Percentiles rank a stretch among this genome's conserved stretches.
These are phyloP conservation scores for Penicillium longicatenatum DNA, from an alignment of 495 filamentous ascomycete genomes.

Conservation along the genomic window DNA sequence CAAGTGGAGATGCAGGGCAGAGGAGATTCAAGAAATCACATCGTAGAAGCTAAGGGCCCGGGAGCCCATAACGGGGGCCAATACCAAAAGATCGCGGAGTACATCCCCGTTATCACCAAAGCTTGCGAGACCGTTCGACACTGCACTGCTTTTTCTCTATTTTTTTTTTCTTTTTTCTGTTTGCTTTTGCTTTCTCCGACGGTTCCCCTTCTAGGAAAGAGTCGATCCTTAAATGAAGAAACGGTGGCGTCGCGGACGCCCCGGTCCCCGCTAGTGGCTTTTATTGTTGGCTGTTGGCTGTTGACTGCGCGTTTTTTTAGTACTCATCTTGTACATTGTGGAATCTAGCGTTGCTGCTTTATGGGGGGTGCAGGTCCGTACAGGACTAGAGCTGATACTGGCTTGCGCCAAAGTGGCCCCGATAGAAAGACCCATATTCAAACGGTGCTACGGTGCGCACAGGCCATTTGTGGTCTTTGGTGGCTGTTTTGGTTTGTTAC, in stretches of 20 bases:
- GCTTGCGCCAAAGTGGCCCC: constrained; percentile 7
- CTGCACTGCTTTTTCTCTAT: not conserved
- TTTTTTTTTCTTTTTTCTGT: not conserved
- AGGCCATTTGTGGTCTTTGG: constrained; percentile 2
- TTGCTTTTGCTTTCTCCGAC: constrained; percentile 10
- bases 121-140: not conserved
- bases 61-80: not conserved
- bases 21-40: no score
- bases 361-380: not conserved
- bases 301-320: not conserved
- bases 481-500: not conserved
- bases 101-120: not conserved
- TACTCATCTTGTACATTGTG: not conserved
- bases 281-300: not conserved
- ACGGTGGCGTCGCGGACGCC: constrained; percentile 5
- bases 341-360: not conserved
- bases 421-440: constrained; percentile 13
- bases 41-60: not conserved
- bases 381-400: not conserved
- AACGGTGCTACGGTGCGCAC: constrained; percentile 11
- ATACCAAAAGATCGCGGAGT: constrained; percentile 15
- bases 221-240: not conserved
- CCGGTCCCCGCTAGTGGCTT: not conserved
- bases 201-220: constrained; percentile 8
- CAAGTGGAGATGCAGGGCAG: no score